Conservation (phyloP, 371 early-diverging fungal genomes). For the Zychaea mexicana region DNA sequence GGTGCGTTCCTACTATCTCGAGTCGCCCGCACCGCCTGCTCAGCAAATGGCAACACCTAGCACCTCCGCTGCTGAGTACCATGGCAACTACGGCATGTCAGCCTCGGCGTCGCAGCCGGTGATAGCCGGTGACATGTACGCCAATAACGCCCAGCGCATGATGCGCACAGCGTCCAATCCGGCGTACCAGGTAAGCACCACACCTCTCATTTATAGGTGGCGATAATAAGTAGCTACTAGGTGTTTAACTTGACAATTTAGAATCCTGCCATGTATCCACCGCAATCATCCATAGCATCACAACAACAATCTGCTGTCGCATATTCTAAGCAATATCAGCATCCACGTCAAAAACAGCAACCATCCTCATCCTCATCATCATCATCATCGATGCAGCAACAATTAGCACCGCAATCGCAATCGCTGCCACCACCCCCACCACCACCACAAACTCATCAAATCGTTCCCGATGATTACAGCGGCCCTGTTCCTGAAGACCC, state of each 20-base stretch:
- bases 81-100: conserved; percentile 12
- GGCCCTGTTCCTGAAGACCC: conserved; percentile 34
- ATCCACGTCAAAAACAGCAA: not conserved
- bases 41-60: conserved; percentile 15
- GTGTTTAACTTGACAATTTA: too few relatives aligned
- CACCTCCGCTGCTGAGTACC: conserved; percentile 17
- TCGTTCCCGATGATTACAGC: not conserved
- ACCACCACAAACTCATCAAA: not conserved
- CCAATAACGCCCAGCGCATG: conserved; percentile 2
- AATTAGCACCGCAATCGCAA: conserved; percentile 5
- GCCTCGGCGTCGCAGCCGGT: conserved; percentile 1
- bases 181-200: conserved; percentile 17
- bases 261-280: conserved; percentile 6
- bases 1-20: conserved; percentile 10
- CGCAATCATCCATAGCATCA: not conserved
- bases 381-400: conserved; percentile 5
- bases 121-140: not conserved
- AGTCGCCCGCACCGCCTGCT: conserved; percentile 11
- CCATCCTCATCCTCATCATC: not conserved
- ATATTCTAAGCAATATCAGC: conserved; percentile 1
- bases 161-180: conserved; percentile 12
- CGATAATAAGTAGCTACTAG: too few relatives aligned
- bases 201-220: too few relatives aligned
- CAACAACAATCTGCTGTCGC: not conserved
- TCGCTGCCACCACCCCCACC: conserved; percentile 1